phyloP scores from a whole-genome alignment of 805 yeast genomes.

The Nakazawaea ambrosiae region DNA sequence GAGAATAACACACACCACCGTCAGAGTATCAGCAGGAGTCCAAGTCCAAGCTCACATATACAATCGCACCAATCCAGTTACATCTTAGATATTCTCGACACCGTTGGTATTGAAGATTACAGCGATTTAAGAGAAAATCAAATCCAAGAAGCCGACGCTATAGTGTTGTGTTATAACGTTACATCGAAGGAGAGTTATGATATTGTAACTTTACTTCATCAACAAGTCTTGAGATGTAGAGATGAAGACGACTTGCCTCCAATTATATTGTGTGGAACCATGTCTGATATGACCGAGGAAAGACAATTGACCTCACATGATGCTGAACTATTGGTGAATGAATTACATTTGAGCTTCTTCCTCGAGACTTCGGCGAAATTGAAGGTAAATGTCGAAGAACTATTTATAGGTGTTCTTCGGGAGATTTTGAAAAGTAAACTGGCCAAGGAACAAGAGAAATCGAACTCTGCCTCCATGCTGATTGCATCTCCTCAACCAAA shows the following conservation, averaged over 20 bases:
- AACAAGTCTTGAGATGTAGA: slow-evolving; percentile 73
- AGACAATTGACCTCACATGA: slow-evolving; percentile 70
- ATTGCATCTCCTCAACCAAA: too few relatives aligned
- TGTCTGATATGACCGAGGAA: slow-evolving; percentile 66
- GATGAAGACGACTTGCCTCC: slow-evolving; percentile 30
- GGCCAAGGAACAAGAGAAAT: too few relatives aligned
- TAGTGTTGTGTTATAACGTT: slow-evolving; percentile 43
- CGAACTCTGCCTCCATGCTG: too few relatives aligned
- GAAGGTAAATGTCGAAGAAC: slow-evolving; percentile 72
- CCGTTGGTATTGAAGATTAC: slow-evolving; percentile 76
- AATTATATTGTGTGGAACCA: slow-evolving; percentile 65
- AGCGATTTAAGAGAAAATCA: slow-evolving; percentile 14
- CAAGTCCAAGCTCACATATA: too few relatives aligned
- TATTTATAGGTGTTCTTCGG: slow-evolving; percentile 52
- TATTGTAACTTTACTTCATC: slow-evolving; percentile 28
- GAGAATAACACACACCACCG: not conserved
- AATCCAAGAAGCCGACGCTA: slow-evolving; percentile 34
- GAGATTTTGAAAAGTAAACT: too few relatives aligned
- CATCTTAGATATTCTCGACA: slow-evolving; percentile 56
- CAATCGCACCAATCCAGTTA: too few relatives aligned
- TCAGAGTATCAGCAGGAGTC: slow-evolving; percentile 24
- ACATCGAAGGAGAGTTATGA: slow-evolving; percentile 42
- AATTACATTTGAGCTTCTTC: slow-evolving; percentile 25
- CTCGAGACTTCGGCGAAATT: slow-evolving; percentile 80
- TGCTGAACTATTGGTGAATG: slow-evolving; percentile 25